A percentile compares a stretch with the other conserved stretches of the same genome.
Conservation (phyloP, 495 filamentous ascomycete species). For the Aspergillus saccharolyticus region DNA sequence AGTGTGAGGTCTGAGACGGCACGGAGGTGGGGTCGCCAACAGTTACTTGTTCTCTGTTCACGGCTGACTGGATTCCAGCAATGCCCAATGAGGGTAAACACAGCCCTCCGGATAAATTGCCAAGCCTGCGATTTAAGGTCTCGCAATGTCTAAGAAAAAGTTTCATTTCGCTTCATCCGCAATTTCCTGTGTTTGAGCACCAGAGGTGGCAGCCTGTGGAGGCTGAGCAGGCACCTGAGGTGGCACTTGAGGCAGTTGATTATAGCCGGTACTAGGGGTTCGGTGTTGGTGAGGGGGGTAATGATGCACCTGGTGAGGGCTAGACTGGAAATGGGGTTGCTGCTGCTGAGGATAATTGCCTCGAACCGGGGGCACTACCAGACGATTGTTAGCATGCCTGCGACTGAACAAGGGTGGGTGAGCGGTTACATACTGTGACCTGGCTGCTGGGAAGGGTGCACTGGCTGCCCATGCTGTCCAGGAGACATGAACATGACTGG, state of each 20-base stretch:
- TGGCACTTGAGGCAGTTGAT: slow-evolving; percentile 47
- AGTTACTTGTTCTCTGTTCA: slow-evolving; percentile 2
- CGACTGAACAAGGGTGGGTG: background rate
- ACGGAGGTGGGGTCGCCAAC: slow-evolving; percentile 6
- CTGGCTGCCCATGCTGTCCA: slow-evolving; percentile 61
- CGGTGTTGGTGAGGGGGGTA: slow-evolving; percentile 59
- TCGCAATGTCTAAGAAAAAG: slow-evolving; percentile 7
- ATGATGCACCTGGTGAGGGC: slow-evolving; percentile 62
- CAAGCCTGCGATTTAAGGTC: slow-evolving; percentile 4
- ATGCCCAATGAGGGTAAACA: slow-evolving; percentile 2
- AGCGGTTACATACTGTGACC: slow-evolving; percentile 57
- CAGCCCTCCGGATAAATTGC: background rate
- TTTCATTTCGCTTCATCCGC: slow-evolving; percentile 56
- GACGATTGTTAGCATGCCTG: slow-evolving; percentile 22
- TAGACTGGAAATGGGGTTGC: slow-evolving; percentile 53
- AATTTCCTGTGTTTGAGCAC: slow-evolving; percentile 39
- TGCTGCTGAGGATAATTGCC: slow-evolving; percentile 54
- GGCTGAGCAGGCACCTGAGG: slow-evolving; percentile 43
- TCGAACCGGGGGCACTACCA: slow-evolving; percentile 54
- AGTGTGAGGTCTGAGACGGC: slow-evolving; percentile 4
- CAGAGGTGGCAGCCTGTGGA: slow-evolving; percentile 31
- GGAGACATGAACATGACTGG: slow-evolving; percentile 62
- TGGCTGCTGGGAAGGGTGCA: slow-evolving; percentile 58
- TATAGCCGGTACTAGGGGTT: slow-evolving; percentile 54
- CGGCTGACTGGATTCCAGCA: background rate